Conservation (phyloP, 1,139 yeast species). For the Pichia sp. region DNA sequence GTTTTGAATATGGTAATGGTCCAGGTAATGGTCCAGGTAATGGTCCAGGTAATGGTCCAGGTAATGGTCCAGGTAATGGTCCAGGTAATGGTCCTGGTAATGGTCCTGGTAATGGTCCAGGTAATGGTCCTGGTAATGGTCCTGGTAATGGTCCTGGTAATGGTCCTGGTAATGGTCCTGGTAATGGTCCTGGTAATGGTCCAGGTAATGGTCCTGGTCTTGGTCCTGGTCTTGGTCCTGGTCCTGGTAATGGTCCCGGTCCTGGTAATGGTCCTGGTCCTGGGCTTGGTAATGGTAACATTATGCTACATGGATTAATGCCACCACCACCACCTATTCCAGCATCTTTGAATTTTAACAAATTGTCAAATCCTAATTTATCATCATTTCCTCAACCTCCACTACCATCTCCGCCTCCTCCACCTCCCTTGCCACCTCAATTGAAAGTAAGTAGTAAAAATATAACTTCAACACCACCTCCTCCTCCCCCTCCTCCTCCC, state of each 20-base stretch:
- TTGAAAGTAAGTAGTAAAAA: not conserved
- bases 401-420: not conserved
- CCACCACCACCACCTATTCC: conserved; percentile 3
- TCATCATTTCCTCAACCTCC: not conserved
- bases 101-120: conserved; percentile 7
- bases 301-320: not conserved
- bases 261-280: conserved; percentile 5
- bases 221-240: conserved; percentile 10
- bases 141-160: conserved; percentile 7
- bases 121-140: not conserved
- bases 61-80: conserved; percentile 10
- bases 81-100: conserved; percentile 7
- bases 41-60: conserved; percentile 2
- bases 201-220: conserved; percentile 7
- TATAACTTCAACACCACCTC: conserved; percentile 9
- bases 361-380: not conserved
- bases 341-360: conserved; percentile 1
- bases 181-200: not conserved
- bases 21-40: not conserved
- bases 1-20: conserved; percentile 7
- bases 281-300: not conserved
- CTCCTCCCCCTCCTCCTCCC: not conserved
- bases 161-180: conserved; percentile 2
- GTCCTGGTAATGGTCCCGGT: conserved; percentile 8
- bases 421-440: not conserved